Percentiles rank a stretch among this genome's conserved stretches.
These are phyloP conservation scores for Bryopsis sp. DNA, from an alignment of 139 green algal genomes.

Conservation along the genomic window DNA sequence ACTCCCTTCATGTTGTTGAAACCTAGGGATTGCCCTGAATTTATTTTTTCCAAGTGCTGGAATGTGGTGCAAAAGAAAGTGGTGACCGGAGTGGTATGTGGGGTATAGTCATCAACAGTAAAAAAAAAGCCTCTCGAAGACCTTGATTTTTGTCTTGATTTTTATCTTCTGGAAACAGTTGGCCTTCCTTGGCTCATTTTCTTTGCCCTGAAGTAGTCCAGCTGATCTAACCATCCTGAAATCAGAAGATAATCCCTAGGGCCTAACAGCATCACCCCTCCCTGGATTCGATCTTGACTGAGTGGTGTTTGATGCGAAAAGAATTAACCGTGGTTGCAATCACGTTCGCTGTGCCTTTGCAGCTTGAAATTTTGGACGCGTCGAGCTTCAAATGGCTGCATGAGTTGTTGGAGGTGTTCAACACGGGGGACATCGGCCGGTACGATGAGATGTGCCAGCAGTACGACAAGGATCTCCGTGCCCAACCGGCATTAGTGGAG, in stretches of 20 bases:
- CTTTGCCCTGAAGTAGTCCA: too few relatives aligned
- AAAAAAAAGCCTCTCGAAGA: too few relatives aligned
- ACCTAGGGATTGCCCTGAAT: conserved; percentile 1
- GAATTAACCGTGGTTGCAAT: too few relatives aligned
- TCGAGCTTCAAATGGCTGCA: conserved; percentile 72
- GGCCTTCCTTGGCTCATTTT: too few relatives aligned
- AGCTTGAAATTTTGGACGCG: conserved; percentile 62
- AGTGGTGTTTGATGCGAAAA: too few relatives aligned
- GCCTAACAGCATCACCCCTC: too few relatives aligned
- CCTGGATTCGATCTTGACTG: too few relatives aligned
- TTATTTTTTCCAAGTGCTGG: background rate
- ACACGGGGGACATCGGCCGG: conserved; percentile 78
- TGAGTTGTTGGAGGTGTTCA: conserved; percentile 78
- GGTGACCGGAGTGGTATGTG: background rate
- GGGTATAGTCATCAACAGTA: too few relatives aligned
- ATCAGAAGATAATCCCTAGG: too few relatives aligned
- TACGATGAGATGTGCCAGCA: conserved; percentile 83
- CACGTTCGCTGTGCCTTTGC: conserved; percentile 25
- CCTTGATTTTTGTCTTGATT: too few relatives aligned
- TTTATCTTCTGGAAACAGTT: too few relatives aligned
- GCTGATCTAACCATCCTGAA: too few relatives aligned
- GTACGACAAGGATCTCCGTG: conserved; percentile 71
- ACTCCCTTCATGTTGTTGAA: conserved; percentile 5
- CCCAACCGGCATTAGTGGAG: conserved; percentile 83
- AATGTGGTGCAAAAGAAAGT: background rate